Conservation (phyloP, 495 filamentous ascomycete species). For the Lasiosphaeria ovina region DNA sequence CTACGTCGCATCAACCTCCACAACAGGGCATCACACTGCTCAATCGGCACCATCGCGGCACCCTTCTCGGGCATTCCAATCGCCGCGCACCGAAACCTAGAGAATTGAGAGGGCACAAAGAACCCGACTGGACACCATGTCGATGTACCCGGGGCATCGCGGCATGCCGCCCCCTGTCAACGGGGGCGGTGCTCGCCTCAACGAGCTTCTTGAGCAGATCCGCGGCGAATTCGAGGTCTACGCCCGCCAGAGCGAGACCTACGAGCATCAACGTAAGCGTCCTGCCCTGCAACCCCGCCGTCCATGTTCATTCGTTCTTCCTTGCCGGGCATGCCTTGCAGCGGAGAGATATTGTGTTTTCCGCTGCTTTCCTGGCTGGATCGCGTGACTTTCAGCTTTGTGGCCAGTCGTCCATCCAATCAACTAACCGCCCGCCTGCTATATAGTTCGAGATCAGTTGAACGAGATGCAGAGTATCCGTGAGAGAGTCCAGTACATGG, state of each 20-base stretch:
- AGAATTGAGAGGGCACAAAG: background rate
- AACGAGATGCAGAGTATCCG: constrained; percentile 91
- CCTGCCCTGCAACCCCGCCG: constrained; percentile 18
- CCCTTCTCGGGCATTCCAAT: background rate
- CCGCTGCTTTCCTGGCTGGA: too few relatives aligned
- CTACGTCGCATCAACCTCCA: too few relatives aligned
- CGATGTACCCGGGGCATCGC: constrained; percentile 90
- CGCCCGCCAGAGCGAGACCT: constrained; percentile 69
- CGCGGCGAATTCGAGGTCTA: constrained; percentile 87
- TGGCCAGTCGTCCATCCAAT: too few relatives aligned
- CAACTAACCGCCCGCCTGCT: too few relatives aligned
- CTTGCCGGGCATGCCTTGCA: too few relatives aligned
- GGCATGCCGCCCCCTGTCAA: constrained; percentile 65
- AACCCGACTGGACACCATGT: constrained; percentile 40
- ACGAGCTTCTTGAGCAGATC: constrained; percentile 86
- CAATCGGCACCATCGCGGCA: background rate
- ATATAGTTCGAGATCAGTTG: constrained; percentile 53
- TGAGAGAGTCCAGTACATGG: constrained; percentile 84
- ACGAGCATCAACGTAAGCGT: constrained; percentile 82
- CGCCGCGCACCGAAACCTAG: background rate
- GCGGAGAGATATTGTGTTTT: too few relatives aligned
- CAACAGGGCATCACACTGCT: background rate
- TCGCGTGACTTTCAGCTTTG: too few relatives aligned
- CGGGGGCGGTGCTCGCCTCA: constrained; percentile 60
- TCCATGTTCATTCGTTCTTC: too few relatives aligned